These are phyloP conservation scores for Fusarium vanettenii DNA, from an alignment of 2,329 filamentous ascomycete genomes.

Conservation along the genomic window DNA sequence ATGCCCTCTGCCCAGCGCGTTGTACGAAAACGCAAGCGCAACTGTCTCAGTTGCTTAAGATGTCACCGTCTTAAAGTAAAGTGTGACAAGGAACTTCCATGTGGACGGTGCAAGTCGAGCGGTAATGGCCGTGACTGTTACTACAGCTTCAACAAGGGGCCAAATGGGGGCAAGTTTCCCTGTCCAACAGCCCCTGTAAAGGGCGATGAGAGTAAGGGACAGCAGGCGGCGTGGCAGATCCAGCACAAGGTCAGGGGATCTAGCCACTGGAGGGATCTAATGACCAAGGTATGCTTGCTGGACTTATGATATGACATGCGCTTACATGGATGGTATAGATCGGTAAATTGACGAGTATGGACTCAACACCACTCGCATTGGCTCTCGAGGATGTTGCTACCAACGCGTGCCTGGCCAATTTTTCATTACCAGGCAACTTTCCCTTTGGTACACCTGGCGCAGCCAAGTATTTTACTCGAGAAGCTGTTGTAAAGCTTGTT, in stretches of 20 bases:
- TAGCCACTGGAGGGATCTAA: conserved; percentile 52
- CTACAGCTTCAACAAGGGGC: conserved; percentile 52
- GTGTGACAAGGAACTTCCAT: conserved; percentile 52
- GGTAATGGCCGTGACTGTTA: conserved; percentile 51
- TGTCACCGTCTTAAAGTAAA: conserved; percentile 54
- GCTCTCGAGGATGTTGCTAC: conserved; percentile 49
- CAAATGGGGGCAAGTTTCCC: conserved; percentile 50
- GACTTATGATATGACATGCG: neutral
- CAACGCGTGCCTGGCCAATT: conserved; percentile 51
- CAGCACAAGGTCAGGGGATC: conserved; percentile 50
- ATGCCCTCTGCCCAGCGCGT: conserved; percentile 35
- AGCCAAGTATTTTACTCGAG: conserved; percentile 47
- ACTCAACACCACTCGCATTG: conserved; percentile 42
- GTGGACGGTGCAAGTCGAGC: conserved; percentile 49
- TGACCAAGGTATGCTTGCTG: conserved; percentile 48
- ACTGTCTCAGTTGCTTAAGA: conserved; percentile 50
- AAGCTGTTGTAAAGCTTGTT: conserved; percentile 47
- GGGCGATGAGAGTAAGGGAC: conserved; percentile 42
- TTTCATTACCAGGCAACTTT: conserved; percentile 51
- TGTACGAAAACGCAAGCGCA: conserved; percentile 51
- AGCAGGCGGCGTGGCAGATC: conserved; percentile 48
- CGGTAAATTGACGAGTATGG: conserved; percentile 39
- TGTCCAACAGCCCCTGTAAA: conserved; percentile 42
- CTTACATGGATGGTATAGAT: conserved; percentile 36
- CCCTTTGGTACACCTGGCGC: conserved; percentile 52